These are phyloP conservation scores for Fusarium transvaalense DNA, from an alignment of 2,329 filamentous ascomycete genomes.

Conservation along the genomic window DNA sequence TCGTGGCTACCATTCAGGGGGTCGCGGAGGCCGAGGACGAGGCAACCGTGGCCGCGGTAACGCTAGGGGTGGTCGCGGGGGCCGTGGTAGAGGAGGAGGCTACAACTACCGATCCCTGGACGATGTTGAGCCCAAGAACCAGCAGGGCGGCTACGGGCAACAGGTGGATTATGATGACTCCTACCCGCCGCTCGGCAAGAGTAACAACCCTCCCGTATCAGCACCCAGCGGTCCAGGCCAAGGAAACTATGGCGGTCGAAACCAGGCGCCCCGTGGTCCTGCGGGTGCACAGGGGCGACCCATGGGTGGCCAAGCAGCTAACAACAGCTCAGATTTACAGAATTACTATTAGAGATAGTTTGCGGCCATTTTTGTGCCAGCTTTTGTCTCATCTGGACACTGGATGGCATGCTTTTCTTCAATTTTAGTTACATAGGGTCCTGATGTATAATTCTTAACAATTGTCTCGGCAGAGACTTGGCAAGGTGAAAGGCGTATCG, in stretches of 20 bases:
- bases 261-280: constrained; percentile 39
- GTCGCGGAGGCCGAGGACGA: constrained; percentile 57
- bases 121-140: constrained; percentile 67
- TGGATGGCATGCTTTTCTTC: constrained; percentile 19
- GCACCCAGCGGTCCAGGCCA: constrained; percentile 44
- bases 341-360: constrained; percentile 48
- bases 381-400: constrained; percentile 11
- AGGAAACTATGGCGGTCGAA: constrained; percentile 35
- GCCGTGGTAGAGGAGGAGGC: constrained; percentile 63
- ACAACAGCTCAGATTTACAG: constrained; percentile 45
- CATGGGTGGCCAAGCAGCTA: constrained; percentile 41
- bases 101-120: constrained; percentile 75
- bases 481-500: constrained; percentile 39
- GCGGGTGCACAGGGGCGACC: constrained; percentile 43
- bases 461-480: constrained; percentile 15
- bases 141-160: constrained; percentile 57
- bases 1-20: constrained; percentile 58
- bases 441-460: constrained; percentile 6
- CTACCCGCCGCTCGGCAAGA: constrained; percentile 47
- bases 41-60: constrained; percentile 54
- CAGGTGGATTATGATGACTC: constrained; percentile 64
- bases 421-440: constrained; percentile 5
- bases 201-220: constrained; percentile 34
- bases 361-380: background rate
- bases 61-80: constrained; percentile 57